Evolutionary conservation across 805 yeast species (phyloP).

Genomic region (Wickerhamiella bombiphila): DNA sequence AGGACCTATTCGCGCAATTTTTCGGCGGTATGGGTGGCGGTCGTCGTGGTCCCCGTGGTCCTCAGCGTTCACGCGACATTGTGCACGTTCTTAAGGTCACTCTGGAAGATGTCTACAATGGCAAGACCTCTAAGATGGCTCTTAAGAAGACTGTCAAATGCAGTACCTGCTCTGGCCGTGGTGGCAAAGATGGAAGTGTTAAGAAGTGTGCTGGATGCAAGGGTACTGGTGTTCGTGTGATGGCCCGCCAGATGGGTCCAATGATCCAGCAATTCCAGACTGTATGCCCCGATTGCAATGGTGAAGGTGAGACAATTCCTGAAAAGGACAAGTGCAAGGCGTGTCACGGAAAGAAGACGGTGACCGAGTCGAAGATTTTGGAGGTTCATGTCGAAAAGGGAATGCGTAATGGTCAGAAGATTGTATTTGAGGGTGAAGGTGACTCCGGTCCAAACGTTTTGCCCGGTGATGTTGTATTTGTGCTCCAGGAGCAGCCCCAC

Average conservation of each 20-base stretch:
- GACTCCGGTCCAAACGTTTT: slow-evolving; percentile 90
- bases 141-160: slow-evolving; percentile 84
- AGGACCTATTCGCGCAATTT: slow-evolving; percentile 66
- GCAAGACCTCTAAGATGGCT: slow-evolving; percentile 87
- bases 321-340: slow-evolving; percentile 75
- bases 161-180: slow-evolving; percentile 80
- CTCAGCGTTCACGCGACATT: slow-evolving; percentile 79
- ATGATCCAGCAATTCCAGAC: slow-evolving; percentile 97
- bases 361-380: slow-evolving; percentile 76
- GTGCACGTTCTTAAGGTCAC: slow-evolving; percentile 75
- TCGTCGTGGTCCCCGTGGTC: slow-evolving; percentile 61
- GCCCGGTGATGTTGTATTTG: slow-evolving; percentile 93
- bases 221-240: slow-evolving; percentile 83
- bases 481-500: slow-evolving; percentile 83
- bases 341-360: slow-evolving; percentile 82
- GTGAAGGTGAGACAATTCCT: slow-evolving; percentile 79
- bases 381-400: slow-evolving; percentile 95
- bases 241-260: slow-evolving; percentile 98
- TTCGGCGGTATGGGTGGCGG: slow-evolving; percentile 51
- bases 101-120: slow-evolving; percentile 37
- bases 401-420: slow-evolving; percentile 86
- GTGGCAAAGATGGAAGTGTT: slow-evolving; percentile 87
- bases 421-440: slow-evolving; percentile 89
- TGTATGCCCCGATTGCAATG: slow-evolving; percentile 81
- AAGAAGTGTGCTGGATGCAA: slow-evolving; percentile 75